Evolutionary conservation across 140 eudicot genomes (phyloP), one percentile per base, ranked within the genome.

Genomic region (Oenanthe javanica): DNA sequence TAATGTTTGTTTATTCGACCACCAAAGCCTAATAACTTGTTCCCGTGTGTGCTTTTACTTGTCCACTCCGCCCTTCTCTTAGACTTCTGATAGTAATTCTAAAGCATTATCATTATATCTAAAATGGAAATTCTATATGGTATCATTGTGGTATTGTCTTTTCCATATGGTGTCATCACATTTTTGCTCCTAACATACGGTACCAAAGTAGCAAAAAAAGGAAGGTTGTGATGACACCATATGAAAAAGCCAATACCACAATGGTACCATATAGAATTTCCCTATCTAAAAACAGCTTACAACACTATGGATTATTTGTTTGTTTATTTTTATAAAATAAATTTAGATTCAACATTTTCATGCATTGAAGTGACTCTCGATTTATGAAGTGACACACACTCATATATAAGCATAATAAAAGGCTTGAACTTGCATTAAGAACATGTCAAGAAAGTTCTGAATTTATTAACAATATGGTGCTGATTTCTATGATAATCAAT

Each of bases 391-490:
- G 13, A 61, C 67, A 57, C 25, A 21, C 31, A 31, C 9, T 36
- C 38, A 7, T 14, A 8, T 63, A 23, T 63, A 10, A 63, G 23
- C 70, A 63, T 63, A 23, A 63, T 63, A 63, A 10, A 63, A 63
- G 38, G 70, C 70, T n/a, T 21, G 25, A 10, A 63, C 38, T 23
- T 10, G 70, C 70, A 63, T 9, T 63, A 13, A 31, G 46, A 74
- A 47, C 78, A 74, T 74, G 78, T 74, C 54, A n/a, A 50, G 51
- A 47, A 48, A 21, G 51, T 27, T 4, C 12, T 47, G 31, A 74
- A 45, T n/a, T 19, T 5, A 21, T 21, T 45, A 47, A 47, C 78
- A 10, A 74, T 74, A 74, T 45, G 78, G 59, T 74, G 78, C 78
- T 13, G 16, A 74, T 74, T 74, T 74, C 78, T 46, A 74, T 47